Evolutionary conservation across 2,329 filamentous ascomycete species (phyloP).

Genomic region (Blastomyces silverae): DNA sequence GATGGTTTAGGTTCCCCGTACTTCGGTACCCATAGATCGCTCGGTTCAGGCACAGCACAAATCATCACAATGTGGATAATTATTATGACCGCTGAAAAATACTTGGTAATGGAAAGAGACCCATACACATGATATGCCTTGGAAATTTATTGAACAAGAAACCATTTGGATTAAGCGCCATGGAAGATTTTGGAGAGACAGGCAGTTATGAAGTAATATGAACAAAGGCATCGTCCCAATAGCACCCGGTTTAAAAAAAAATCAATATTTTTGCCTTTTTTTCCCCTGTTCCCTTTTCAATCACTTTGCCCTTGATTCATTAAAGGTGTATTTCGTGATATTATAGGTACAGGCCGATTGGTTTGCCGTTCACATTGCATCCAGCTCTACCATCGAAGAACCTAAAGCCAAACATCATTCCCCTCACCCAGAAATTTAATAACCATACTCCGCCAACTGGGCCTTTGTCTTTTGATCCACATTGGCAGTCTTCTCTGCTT

Average conservation of each 20-base stretch:
- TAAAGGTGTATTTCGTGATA: slow-evolving; percentile 20
- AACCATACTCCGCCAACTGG: slow-evolving; percentile 84
- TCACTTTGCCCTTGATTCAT: slow-evolving; percentile 22
- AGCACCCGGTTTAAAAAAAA: slow-evolving; percentile 31
- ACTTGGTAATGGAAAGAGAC: not conserved
- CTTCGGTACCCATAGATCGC: not conserved
- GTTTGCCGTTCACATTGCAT: slow-evolving; percentile 35
- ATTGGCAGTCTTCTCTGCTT: slow-evolving; percentile 87
- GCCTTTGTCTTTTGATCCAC: slow-evolving; percentile 79
- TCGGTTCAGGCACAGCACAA: not conserved
- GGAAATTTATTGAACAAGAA: slow-evolving; percentile 23
- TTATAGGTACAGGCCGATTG: slow-evolving; percentile 32
- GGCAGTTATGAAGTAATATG: slow-evolving; percentile 34
- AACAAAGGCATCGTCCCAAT: slow-evolving; percentile 38
- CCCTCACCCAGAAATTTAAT: slow-evolving; percentile 55
- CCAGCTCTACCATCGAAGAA: slow-evolving; percentile 36
- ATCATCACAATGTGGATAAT: not conserved
- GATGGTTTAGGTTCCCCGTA: not conserved
- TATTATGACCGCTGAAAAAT: not conserved
- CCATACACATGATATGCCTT: slow-evolving; percentile 11
- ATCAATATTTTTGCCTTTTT: slow-evolving; percentile 18
- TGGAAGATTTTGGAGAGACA: slow-evolving; percentile 34
- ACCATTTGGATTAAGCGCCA: slow-evolving; percentile 41
- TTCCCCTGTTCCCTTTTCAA: slow-evolving; percentile 16
- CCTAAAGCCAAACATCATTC: slow-evolving; percentile 31